Base-by-base conservation (phyloP, 805 yeast genomes). In the Saccharomyces eubayanus region DNA sequence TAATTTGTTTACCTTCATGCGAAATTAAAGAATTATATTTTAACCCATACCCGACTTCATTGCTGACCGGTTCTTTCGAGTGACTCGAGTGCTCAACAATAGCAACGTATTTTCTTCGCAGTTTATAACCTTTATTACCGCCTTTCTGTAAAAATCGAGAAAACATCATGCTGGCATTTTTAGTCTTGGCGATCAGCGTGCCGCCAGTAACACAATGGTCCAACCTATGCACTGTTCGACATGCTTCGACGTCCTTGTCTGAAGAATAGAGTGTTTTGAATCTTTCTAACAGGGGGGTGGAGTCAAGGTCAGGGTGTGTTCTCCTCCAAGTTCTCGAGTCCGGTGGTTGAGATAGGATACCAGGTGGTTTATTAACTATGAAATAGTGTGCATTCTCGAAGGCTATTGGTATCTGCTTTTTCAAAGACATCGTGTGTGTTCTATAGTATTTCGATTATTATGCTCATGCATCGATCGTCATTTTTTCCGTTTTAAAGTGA, bases 141-240 rank as follows among this genome's bases (percentile, higher is more conserved):
- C 76, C 75, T 31, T 58, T 49, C 46, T 56, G 54, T 12, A 75
- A 56, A 47, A 71, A 64, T 46, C 62, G 67, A 6, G 69, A 60
- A 53, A 75, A 72, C 50, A 58, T 59, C 20, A 56, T 61, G 0
- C 77, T 74, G 0, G 70, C 60, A 8, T 58, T 60, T 50, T 66
- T 62, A 48, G 64, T 69, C 51, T 62, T 66, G 1, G 77, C 73
- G 4, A 74, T 49, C 2, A 75, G 59, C 47, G 74, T 52, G 0
- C 77, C 77, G 24, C 79, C 79, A 20, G 76, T 70, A 6, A 73
- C 78, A 50, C 62, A 56, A 28, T 61, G 63, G 53, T 75, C 78
- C 21, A 75, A 56, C 50, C 79, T 61, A 46, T 74, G 77, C 0
- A 75, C 72, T 5, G 65, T 62, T 48, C 66, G 62, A 51, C 67